Percentiles rank a stretch among this genome's conserved stretches.
These are phyloP conservation scores for Plectranthus barbatus DNA, from an alignment of 257 asterid species.

Conservation along the genomic window DNA sequence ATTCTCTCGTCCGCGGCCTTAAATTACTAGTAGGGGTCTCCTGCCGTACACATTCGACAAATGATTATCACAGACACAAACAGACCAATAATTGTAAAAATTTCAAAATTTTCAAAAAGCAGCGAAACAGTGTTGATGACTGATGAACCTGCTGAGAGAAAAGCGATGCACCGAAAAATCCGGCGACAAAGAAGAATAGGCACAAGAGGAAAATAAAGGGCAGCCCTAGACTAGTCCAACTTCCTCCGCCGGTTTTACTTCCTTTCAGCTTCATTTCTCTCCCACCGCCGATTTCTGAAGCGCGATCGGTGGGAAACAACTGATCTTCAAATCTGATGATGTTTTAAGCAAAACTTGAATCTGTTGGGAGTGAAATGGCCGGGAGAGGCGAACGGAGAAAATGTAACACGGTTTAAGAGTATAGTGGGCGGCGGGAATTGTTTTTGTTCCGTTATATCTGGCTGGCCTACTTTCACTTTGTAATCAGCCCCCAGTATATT, in stretches of 20 bases:
- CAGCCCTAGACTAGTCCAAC: slow-evolving; percentile 40
- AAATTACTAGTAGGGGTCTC: slow-evolving; percentile 24
- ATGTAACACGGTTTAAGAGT: too few relatives aligned
- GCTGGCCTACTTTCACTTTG: too few relatives aligned
- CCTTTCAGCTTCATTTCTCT: slow-evolving; percentile 55
- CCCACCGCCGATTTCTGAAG: not conserved
- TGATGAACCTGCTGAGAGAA: slow-evolving; percentile 56
- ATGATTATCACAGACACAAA: not conserved
- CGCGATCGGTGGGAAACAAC: too few relatives aligned
- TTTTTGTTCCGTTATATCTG: too few relatives aligned
- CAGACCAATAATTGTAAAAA: not conserved
- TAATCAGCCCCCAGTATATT: too few relatives aligned
- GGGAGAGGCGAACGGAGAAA: too few relatives aligned
- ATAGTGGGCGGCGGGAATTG: too few relatives aligned
- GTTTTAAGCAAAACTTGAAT: too few relatives aligned
- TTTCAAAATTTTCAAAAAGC: not conserved
- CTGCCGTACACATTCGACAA: slow-evolving; percentile 25
- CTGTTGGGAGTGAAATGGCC: too few relatives aligned
- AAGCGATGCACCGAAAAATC: slow-evolving; percentile 72
- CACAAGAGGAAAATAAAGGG: slow-evolving; percentile 65
- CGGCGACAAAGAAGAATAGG: slow-evolving; percentile 73
- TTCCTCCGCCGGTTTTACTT: slow-evolving; percentile 38
- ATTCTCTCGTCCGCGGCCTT: slow-evolving; percentile 38
- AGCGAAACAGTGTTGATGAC: not conserved
- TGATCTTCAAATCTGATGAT: too few relatives aligned